phyloP scores from a whole-genome alignment of 2,329 filamentous ascomycete species.

The Grosmannia huntii region DNA sequence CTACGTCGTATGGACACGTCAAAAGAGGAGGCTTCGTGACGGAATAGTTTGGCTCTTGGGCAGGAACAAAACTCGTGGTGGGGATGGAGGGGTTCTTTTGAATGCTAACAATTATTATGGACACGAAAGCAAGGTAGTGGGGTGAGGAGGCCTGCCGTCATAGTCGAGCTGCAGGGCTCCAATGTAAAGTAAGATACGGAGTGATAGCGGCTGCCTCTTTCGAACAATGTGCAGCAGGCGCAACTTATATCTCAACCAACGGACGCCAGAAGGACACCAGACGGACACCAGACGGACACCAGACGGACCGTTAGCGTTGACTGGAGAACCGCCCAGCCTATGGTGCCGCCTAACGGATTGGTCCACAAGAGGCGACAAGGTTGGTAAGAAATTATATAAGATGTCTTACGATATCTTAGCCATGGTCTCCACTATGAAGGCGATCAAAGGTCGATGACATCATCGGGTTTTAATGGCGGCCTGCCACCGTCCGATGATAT shows the following conservation, averaged over 20 bases:
- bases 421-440: too few species aligned
- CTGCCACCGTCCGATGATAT: too few species aligned
- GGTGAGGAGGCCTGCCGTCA: background rate
- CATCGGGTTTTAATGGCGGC: too few species aligned
- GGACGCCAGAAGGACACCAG: background rate
- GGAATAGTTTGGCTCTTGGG: background rate
- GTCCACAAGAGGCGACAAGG: too few species aligned
- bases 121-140: background rate
- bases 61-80: background rate
- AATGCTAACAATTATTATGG: too few species aligned
- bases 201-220: background rate
- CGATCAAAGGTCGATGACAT: too few species aligned
- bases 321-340: background rate
- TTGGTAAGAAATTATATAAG: too few species aligned
- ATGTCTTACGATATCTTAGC: too few species aligned
- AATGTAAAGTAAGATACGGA: background rate
- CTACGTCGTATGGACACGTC: background rate
- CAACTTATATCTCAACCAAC: too few species aligned
- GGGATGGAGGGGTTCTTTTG: conserved; percentile 1
- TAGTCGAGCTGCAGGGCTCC: background rate
- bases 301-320: background rate
- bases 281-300: background rate
- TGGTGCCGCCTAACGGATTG: too few species aligned
- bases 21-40: background rate
- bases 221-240: background rate